Conservation (phyloP, 2,329 filamentous ascomycete species). For the Emergomyces africanus region DNA sequence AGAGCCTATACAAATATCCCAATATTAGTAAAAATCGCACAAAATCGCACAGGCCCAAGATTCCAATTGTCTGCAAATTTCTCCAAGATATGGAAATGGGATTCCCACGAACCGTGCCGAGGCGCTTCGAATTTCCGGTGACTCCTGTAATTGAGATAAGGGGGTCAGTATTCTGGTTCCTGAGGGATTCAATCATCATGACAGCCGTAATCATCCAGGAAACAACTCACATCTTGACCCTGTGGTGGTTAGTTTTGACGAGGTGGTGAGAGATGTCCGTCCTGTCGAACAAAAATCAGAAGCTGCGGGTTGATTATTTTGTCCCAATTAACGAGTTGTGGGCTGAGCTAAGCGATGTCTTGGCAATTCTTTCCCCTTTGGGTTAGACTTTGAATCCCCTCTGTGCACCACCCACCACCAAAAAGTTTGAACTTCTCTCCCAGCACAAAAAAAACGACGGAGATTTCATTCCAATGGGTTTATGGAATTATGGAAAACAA, state of each 20-base stretch:
- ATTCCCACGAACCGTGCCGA: conserved; percentile 70
- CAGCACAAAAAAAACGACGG: no score
- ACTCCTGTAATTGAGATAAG: conserved; percentile 25
- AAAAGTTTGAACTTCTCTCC: no score
- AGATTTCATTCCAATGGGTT: not conserved
- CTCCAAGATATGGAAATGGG: not conserved
- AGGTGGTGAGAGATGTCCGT: conserved; percentile 26
- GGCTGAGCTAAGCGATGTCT: conserved; percentile 31
- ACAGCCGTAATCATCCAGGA: not conserved
- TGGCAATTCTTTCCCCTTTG: conserved; percentile 12
- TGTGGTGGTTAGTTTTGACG: conserved; percentile 36
- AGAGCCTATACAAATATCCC: conserved; percentile 42
- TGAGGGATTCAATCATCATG: not conserved
- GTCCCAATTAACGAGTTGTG: conserved; percentile 31
- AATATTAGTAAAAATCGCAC: conserved; percentile 8
- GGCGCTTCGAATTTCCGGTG: conserved; percentile 72
- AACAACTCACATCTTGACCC: conserved; percentile 35
- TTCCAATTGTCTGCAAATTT: conserved; percentile 1
- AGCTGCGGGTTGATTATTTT: conserved; percentile 20
- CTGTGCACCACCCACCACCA: no score
- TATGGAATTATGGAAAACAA: not conserved
- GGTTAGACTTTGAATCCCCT: not conserved
- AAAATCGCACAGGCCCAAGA: conserved; percentile 13
- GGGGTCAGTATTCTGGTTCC: conserved; percentile 1
- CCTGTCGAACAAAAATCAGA: conserved; percentile 23